These are phyloP conservation scores for Zizania palustris DNA, from an alignment of 202 grass and related monocot genomes.

Conservation along the genomic window DNA sequence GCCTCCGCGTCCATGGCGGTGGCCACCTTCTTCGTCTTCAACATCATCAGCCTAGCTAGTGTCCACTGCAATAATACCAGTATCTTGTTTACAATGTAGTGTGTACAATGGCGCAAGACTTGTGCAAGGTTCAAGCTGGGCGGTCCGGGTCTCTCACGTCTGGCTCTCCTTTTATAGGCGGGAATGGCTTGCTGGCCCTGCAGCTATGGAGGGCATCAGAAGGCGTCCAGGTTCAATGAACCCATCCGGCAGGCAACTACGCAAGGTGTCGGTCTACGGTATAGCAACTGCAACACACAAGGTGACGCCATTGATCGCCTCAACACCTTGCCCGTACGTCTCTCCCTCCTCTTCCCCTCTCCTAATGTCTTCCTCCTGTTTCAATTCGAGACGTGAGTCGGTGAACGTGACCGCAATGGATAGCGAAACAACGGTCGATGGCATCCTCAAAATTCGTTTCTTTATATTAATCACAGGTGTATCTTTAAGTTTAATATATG, in stretches of 20 bases:
- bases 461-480: no score
- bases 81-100: background rate
- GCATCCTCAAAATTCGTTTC: no score
- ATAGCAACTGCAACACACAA: background rate
- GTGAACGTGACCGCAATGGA: background rate
- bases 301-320: slow-evolving; percentile 29
- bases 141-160: background rate
- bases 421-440: background rate
- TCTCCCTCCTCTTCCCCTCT: background rate
- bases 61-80: no score
- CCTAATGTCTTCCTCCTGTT: background rate
- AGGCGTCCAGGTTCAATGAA: slow-evolving; percentile 54
- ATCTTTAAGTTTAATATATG: no score
- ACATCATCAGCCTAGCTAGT: background rate
- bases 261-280: slow-evolving; percentile 13
- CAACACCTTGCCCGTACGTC: background rate
- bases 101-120: background rate
- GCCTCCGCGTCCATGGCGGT: slow-evolving; percentile 14
- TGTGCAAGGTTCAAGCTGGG: background rate
- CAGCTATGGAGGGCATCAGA: background rate
- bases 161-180: slow-evolving; percentile 36
- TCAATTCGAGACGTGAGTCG: background rate
- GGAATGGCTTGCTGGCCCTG: background rate
- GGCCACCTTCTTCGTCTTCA: slow-evolving; percentile 3
- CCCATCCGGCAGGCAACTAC: background rate